Conservation (phyloP, 305 asterid species). For the Lippia alba region DNA sequence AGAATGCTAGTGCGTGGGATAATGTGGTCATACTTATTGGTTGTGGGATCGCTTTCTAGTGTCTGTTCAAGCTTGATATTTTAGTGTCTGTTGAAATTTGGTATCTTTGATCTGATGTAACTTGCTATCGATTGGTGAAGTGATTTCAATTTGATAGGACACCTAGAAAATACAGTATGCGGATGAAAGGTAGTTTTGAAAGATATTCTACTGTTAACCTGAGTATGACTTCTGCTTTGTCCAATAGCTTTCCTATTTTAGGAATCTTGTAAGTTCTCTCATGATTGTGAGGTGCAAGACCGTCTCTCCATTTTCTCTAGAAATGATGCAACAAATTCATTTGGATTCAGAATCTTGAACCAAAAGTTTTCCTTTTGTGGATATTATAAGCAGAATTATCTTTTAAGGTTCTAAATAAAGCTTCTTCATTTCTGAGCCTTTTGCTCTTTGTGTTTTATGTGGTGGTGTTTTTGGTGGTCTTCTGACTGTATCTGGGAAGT, state of each 20-base stretch:
- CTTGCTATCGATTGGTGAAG: constrained; percentile 31
- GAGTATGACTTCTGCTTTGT: constrained; percentile 42
- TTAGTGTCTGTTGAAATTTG: constrained; percentile 2
- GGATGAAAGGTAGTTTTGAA: constrained; percentile 13
- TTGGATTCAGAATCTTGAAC: constrained; percentile 17
- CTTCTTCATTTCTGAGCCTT: constrained; percentile 14
- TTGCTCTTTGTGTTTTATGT: constrained; percentile 8
- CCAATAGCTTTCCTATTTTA: constrained; percentile 31
- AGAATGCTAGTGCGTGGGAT: constrained; percentile 12
- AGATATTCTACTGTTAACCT: constrained; percentile 32
- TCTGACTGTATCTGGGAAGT: constrained; percentile 16
- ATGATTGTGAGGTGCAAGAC: constrained; percentile 36
- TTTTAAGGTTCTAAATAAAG: constrained; percentile 24
- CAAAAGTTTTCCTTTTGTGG: constrained; percentile 3
- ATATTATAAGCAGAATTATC: constrained; percentile 9
- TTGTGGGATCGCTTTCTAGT: constrained; percentile 1
- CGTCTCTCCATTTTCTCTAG: constrained; percentile 15
- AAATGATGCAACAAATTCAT: constrained; percentile 18
- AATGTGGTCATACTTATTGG: constrained; percentile 23
- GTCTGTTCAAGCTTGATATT: too few relatives aligned
- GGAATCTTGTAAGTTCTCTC: constrained; percentile 33
- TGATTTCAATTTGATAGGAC: constrained; percentile 39
- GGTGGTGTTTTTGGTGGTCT: constrained; percentile 25
- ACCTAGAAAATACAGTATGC: constrained; percentile 5
- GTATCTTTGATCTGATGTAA: constrained; percentile 28